Evolutionary conservation across 164 flowering plant species (phyloP).

Genomic region (Stephania yunnanensis): DNA sequence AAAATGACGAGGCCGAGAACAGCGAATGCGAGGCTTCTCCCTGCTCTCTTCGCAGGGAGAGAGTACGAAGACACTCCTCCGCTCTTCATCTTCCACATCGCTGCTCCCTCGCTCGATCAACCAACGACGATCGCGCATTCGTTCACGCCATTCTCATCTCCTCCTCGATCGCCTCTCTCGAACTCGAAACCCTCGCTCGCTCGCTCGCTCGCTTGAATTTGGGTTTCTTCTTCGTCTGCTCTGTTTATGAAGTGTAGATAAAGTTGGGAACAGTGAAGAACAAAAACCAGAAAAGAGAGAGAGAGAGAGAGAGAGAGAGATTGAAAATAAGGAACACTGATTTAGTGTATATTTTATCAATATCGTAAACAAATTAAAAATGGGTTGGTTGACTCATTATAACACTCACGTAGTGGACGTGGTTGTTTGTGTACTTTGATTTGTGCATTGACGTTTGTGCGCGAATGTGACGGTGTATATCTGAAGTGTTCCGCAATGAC

Average conservation of each 20-base stretch:
- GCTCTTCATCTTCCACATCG: slow-evolving; percentile 30
- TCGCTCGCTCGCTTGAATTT: neutral
- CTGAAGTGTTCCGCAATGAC: too few relatives aligned
- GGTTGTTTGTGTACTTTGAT: too few relatives aligned
- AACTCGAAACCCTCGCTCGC: neutral
- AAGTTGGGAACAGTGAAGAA: neutral
- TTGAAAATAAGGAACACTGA: neutral
- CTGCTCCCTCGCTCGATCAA: too few relatives aligned
- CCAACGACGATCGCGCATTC: neutral
- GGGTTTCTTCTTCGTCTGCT: neutral
- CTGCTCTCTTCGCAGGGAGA: slow-evolving; percentile 53
- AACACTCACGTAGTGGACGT: too few relatives aligned
- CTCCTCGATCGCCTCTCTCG: neutral
- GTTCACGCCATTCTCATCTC: neutral
- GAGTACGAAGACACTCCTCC: slow-evolving; percentile 33
- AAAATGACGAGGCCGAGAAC: slow-evolving; percentile 72
- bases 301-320: neutral
- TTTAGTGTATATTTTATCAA: neutral
- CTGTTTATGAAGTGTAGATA: neutral
- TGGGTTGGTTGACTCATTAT: too few relatives aligned
- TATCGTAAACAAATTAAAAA: too few relatives aligned
- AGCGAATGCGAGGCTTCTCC: slow-evolving; percentile 66
- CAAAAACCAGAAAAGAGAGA: neutral
- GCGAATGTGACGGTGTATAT: too few relatives aligned
- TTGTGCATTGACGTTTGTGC: too few relatives aligned